These are phyloP conservation scores for Fusarium guadeloupense DNA, from an alignment of 2,329 filamentous ascomycete genomes.

Conservation along the genomic window DNA sequence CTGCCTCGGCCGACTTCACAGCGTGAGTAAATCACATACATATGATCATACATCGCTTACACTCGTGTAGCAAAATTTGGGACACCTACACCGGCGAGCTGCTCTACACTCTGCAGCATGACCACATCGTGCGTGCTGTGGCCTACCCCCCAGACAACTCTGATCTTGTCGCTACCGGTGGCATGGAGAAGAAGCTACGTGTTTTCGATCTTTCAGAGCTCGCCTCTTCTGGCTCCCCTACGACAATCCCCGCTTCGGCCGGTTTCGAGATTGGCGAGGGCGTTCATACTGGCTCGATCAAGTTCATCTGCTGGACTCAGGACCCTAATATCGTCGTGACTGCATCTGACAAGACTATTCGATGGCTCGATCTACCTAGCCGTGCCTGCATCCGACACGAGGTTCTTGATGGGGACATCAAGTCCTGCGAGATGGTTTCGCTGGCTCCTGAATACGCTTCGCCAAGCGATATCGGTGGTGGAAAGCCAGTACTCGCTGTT, in stretches of 20 bases:
- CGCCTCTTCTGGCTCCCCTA: conserved; percentile 52
- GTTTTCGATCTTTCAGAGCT: conserved; percentile 85
- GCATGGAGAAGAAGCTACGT: conserved; percentile 94
- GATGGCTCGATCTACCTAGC: conserved; percentile 91
- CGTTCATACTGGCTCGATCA: conserved; percentile 87
- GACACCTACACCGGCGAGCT: conserved; percentile 94
- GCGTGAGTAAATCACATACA: conserved; percentile 65
- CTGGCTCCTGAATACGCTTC: conserved; percentile 68
- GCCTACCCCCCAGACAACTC: conserved; percentile 85
- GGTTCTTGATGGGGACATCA: conserved; percentile 83
- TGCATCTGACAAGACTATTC: conserved; percentile 87
- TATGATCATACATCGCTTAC: conserved; percentile 34
- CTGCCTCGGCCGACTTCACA: conserved; percentile 94
- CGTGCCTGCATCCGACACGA: conserved; percentile 79
- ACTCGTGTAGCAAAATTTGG: conserved; percentile 84
- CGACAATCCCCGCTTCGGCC: conserved; percentile 65
- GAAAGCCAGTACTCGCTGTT: conserved; percentile 80
- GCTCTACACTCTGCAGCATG: conserved; percentile 85
- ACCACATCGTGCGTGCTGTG: conserved; percentile 93
- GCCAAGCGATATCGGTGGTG: conserved; percentile 70
- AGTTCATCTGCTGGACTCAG: conserved; percentile 93
- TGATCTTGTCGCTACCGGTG: conserved; percentile 90
- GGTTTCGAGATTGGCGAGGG: conserved; percentile 89
- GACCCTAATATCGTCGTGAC: conserved; percentile 91
- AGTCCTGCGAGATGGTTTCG: conserved; percentile 88